Evolutionary conservation across 768 basidiomycete genomes (phyloP), one percentile per base, ranked within the genome.

Genomic region (Lactarius sp.): DNA sequence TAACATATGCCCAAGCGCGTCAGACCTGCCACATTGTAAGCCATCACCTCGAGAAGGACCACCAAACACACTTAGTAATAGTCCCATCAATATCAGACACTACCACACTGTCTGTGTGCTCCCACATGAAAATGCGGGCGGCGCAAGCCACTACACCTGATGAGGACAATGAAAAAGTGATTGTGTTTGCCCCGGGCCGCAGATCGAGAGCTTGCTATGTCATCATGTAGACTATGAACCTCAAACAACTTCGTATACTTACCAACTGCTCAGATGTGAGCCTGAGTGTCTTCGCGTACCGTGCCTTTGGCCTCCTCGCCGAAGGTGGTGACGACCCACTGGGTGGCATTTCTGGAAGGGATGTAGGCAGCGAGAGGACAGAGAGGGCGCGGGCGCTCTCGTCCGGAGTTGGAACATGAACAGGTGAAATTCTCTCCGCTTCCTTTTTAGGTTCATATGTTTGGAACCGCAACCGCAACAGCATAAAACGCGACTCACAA

Each of bases 21-120:
- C 96, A 2, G 95, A 98, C 73, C 94, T 96, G 69, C 31, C 37
- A 36, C 7, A 42, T 31, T 14, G 16, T 64, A 27, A 59, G 58
- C 31, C 31, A 4, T 27, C 12, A 59, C 49, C 47, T 7, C 27
- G 42, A 59, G 56, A 27, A 58, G 18, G 16, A 18, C 5, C 33
- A 60, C 27, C 4, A 18, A 2, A 71, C 84, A 27, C 67, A 96
- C 94, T 98, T 98, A 9, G 97, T 99, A 71, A 99, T 99, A 1
- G 96, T 99, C 6, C 97, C 97, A 71, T 99, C 97, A 65, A 99
- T 98, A 71, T 99, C 97, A 47, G 94, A 97, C 46, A 99, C 85
- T 31, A 99, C 90, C 22, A 99, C 84, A 3, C 82, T 81, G 70
- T 97, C 94, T 2, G 86, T 86, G n/a, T 86, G 83, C 61, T 98